These are phyloP conservation scores for Zymoseptoria tritici DNA, from an alignment of 2,329 filamentous ascomycete species.

Conservation along the genomic window DNA sequence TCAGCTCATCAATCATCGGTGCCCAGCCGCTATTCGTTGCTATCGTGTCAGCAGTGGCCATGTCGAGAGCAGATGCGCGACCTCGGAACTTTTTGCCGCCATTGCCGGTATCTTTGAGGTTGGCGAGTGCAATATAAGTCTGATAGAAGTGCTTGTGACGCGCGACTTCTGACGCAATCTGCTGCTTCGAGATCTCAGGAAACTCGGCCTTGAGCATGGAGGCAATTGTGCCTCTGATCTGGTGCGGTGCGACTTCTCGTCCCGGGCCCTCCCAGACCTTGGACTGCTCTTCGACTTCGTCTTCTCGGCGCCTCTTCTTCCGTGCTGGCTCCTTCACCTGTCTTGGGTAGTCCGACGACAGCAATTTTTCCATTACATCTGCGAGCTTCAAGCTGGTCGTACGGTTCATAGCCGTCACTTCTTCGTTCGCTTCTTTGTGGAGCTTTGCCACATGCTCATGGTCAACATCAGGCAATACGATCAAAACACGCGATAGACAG, in stretches of 20 bases:
- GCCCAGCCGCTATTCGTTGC: slow-evolving; percentile 17
- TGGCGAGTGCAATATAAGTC: slow-evolving; percentile 31
- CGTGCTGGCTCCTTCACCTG: slow-evolving; percentile 20
- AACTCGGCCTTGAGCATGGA: slow-evolving; percentile 37
- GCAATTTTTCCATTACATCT: slow-evolving; percentile 25
- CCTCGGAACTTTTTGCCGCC: slow-evolving; percentile 11
- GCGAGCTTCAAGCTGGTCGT: slow-evolving; percentile 16
- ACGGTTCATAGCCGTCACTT: slow-evolving; percentile 4
- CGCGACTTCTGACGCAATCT: slow-evolving; percentile 28
- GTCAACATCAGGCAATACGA: slow-evolving; percentile 29
- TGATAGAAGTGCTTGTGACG: slow-evolving; percentile 32
- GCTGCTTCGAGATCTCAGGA: slow-evolving; percentile 29
- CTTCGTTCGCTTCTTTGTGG: slow-evolving; percentile 14
- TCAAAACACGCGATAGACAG: slow-evolving; percentile 24
- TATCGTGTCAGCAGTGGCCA: slow-evolving; percentile 19
- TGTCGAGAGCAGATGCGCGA: slow-evolving; percentile 9
- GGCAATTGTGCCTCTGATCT: slow-evolving; percentile 14
- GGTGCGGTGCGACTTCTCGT: slow-evolving; percentile 9
- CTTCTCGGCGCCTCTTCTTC: slow-evolving; percentile 26
- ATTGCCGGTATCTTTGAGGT: slow-evolving; percentile 14
- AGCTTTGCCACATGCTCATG: slow-evolving; percentile 25
- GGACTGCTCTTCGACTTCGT: slow-evolving; percentile 15
- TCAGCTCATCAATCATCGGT: slow-evolving; percentile 27
- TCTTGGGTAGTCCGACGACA: slow-evolving; percentile 24
- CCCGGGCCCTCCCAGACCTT: slow-evolving; percentile 18